phyloP scores from a whole-genome alignment of 805 yeast species.

The Candida tibetensis region DNA sequence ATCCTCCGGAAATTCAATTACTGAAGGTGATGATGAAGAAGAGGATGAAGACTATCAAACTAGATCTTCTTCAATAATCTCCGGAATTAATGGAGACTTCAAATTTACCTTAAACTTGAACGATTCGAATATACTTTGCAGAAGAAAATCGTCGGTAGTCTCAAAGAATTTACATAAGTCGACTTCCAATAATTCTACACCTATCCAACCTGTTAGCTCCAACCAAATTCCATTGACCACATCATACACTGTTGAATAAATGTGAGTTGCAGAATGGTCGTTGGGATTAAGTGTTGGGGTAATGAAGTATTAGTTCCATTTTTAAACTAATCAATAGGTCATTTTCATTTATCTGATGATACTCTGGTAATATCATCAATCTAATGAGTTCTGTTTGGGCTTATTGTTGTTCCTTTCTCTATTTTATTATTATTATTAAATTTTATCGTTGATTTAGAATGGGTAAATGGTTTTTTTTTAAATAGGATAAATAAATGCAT shows the following conservation, averaged over 20 bases:
- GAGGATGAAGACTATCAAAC: slow-evolving; percentile 31
- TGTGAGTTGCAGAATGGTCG: too few relatives aligned
- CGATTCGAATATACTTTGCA: slow-evolving; percentile 60
- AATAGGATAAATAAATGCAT: background rate
- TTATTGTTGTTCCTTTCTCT: slow-evolving; percentile 1
- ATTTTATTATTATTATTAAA: too few relatives aligned
- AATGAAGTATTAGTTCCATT: too few relatives aligned
- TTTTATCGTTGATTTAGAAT: background rate
- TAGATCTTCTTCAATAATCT: slow-evolving; percentile 37
- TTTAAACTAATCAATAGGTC: too few relatives aligned
- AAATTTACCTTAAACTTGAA: slow-evolving; percentile 60
- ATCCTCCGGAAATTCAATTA: slow-evolving; percentile 11
- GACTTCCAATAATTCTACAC: slow-evolving; percentile 4
- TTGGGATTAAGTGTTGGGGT: background rate
- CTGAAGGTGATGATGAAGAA: slow-evolving; percentile 11
- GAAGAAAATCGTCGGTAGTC: slow-evolving; percentile 43
- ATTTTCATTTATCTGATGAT: background rate
- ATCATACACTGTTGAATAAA: background rate
- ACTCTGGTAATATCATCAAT: background rate
- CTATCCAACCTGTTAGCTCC: background rate
- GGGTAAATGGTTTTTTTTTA: background rate
- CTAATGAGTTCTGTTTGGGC: background rate
- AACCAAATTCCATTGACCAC: slow-evolving; percentile 3
- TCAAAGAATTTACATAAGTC: slow-evolving; percentile 11
- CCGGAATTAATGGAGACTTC: slow-evolving; percentile 39